A percentile compares a stretch with the other conserved stretches of the same genome.
Evolutionary conservation across 1,284 basidiomycete genomes (phyloP).

Genomic region (Boletus semigastroideus): DNA sequence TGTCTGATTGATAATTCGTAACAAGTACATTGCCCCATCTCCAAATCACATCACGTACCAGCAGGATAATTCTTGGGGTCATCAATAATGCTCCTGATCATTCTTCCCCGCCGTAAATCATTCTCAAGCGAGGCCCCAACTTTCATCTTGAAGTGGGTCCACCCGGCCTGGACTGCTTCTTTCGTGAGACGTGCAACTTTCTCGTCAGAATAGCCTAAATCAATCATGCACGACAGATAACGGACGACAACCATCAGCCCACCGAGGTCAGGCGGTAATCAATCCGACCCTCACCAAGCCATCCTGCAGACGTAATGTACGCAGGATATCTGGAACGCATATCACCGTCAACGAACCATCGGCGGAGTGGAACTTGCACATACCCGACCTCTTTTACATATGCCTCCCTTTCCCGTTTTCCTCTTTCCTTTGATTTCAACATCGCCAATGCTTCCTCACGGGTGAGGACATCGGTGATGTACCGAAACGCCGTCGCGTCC

Average conservation of each 20-base stretch:
- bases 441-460: constrained; percentile 84
- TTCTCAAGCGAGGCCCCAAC: constrained; percentile 82
- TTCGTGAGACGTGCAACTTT: constrained; percentile 84
- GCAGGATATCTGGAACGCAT: constrained; percentile 71
- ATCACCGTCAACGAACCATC: constrained; percentile 4
- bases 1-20: constrained; percentile 42
- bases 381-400: constrained; percentile 66
- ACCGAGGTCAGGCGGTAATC: background rate
- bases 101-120: constrained; percentile 81
- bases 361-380: constrained; percentile 13
- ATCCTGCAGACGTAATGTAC: constrained; percentile 93
- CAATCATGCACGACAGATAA: background rate
- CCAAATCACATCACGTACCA: constrained; percentile 77
- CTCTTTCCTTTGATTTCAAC: constrained; percentile 72
- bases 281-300: constrained; percentile 56
- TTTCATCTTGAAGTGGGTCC: constrained; percentile 98
- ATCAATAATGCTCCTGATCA: constrained; percentile 92
- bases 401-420: constrained; percentile 76
- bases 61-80: constrained; percentile 70
- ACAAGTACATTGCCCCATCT: constrained; percentile 59
- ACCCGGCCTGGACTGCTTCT: constrained; percentile 82
- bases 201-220: constrained; percentile 75
- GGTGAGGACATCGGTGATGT: constrained; percentile 91
- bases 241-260: constrained; percentile 5
- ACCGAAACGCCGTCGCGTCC: constrained; percentile 78